Percentiles rank a stretch among this genome's conserved stretches.
These are phyloP conservation scores for Heliamphora exappendiculata DNA, from an alignment of 148 eudicot genomes.

Conservation along the genomic window DNA sequence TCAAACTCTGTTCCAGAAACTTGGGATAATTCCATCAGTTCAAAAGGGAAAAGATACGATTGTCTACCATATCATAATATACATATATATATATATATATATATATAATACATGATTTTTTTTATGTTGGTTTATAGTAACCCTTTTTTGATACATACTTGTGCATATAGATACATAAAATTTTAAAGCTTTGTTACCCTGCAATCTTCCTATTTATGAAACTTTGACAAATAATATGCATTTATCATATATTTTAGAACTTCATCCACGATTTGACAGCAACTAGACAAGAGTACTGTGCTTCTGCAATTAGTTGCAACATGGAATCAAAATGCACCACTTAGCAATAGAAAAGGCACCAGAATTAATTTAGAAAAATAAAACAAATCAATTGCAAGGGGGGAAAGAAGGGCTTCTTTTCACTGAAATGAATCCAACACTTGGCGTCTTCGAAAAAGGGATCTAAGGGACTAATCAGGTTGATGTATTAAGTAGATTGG, in stretches of 20 bases:
- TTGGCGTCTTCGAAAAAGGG: neutral
- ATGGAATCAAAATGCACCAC: neutral
- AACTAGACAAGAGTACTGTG: neutral
- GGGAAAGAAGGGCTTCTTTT: neutral
- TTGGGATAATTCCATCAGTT: neutral
- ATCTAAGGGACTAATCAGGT: too few species aligned
- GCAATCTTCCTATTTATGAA: neutral
- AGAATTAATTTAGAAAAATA: neutral
- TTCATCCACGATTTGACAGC: neutral
- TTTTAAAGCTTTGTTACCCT: neutral
- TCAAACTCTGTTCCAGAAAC: slow-evolving; percentile 3
- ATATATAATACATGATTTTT: neutral
- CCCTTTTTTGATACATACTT: neutral
- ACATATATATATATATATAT: too few species aligned
- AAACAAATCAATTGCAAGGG: slow-evolving; percentile 3
- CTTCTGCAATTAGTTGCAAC: neutral
- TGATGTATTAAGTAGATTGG: too few species aligned
- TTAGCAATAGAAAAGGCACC: slow-evolving; percentile 1
- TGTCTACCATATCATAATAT: too few species aligned
- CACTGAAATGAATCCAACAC: neutral
- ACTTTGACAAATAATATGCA: neutral
- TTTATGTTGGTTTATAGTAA: neutral
- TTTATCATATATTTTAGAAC: too few species aligned
- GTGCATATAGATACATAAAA: neutral
- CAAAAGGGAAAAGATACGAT: neutral